A percentile compares a stretch with the other conserved stretches of the same genome.
These are phyloP conservation scores for Castanea mollissima DNA, from an alignment of 306 rosid genomes.

Conservation along the genomic window DNA sequence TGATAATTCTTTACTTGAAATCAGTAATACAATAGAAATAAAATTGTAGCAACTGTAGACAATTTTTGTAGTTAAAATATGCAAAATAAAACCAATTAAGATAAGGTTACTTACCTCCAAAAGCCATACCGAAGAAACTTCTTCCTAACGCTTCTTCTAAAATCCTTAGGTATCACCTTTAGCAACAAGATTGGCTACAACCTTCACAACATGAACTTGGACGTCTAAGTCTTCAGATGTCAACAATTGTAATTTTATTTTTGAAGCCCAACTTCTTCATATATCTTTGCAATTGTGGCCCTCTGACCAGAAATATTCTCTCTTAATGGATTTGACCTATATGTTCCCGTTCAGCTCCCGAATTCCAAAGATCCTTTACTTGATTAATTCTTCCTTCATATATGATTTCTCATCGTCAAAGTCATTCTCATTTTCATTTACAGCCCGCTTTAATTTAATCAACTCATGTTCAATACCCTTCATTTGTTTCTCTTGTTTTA, in stretches of 20 bases:
- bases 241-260: conserved; percentile 51
- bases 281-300: conserved; percentile 64
- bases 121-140: too few relatives aligned
- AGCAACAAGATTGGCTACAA: conserved; percentile 76
- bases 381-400: conserved; percentile 31
- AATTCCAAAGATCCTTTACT: conserved; percentile 27
- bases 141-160: too few relatives aligned
- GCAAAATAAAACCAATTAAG: too few relatives aligned
- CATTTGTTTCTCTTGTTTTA: conserved; percentile 52
- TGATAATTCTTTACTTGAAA: too few relatives aligned
- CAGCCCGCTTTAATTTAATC: conserved; percentile 35
- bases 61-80: too few relatives aligned
- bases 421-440: conserved; percentile 38
- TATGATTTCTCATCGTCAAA: conserved; percentile 45
- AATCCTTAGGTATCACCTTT: conserved; percentile 40
- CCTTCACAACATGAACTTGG: conserved; percentile 71
- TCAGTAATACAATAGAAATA: too few relatives aligned
- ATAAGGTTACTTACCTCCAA: too few relatives aligned
- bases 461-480: conserved; percentile 47
- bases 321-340: conserved; percentile 34
- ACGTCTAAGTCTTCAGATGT: conserved; percentile 51
- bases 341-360: conserved; percentile 31
- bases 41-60: too few relatives aligned
- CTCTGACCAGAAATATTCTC: conserved; percentile 50
- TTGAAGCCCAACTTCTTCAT: conserved; percentile 71